These are phyloP conservation scores for Delonix regia DNA, from an alignment of 306 rosid genomes.

Conservation along the genomic window DNA sequence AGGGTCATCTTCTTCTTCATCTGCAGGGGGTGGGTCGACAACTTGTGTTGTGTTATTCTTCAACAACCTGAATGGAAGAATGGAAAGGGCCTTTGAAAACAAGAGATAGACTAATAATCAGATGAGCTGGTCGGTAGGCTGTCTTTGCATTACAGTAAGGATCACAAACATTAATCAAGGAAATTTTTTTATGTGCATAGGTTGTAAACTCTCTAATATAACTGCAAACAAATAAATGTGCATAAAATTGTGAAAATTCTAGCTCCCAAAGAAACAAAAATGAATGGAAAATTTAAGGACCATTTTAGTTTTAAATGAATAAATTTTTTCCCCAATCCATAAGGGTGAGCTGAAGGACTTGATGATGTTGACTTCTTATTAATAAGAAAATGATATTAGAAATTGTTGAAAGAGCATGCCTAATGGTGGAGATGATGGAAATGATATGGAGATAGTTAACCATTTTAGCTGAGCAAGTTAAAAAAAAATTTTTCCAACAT, in stretches of 20 bases:
- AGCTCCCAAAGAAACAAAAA: constrained; percentile 8
- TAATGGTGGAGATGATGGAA: not conserved
- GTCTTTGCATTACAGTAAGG: constrained; percentile 15
- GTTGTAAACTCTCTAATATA: not conserved
- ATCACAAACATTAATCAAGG: not conserved
- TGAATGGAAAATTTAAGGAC: constrained; percentile 4
- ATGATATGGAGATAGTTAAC: not conserved
- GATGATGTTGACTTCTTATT: not conserved
- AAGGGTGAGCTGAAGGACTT: not conserved
- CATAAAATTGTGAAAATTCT: not conserved
- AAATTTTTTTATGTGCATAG: not conserved
- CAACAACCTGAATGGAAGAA: constrained; percentile 55
- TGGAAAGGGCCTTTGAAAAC: constrained; percentile 6
- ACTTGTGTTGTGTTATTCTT: constrained; percentile 74
- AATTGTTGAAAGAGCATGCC: not conserved
- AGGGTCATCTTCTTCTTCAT: constrained; percentile 74
- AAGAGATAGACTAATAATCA: constrained; percentile 24
- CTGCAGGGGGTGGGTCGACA: constrained; percentile 57
- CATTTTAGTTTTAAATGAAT: not conserved
- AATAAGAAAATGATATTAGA: not conserved
- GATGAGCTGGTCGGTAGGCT: constrained; percentile 17
- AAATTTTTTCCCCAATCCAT: not conserved
- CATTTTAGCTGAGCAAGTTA: not conserved
- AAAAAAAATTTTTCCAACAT: not conserved
- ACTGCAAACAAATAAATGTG: not conserved